Evolutionary conservation across 305 asterid species (phyloP), one percentile per base, ranked within the genome.

Genomic region (Fraxinus floribunda): DNA sequence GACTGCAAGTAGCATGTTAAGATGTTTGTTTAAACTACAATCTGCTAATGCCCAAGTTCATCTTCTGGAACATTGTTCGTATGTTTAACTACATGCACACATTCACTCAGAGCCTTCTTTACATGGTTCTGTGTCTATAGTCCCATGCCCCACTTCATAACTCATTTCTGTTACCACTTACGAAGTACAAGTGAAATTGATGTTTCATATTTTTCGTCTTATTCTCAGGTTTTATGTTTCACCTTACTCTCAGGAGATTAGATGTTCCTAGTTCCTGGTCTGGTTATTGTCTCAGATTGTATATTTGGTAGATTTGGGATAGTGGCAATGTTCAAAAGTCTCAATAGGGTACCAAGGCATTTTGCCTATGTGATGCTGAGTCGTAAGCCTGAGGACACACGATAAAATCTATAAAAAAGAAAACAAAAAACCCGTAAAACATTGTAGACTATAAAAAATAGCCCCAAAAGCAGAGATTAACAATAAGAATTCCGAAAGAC

Each of bases 91-190:
- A 49, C 22, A 15, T 1, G 7, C 60, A 49, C 75, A 29, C 38
- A 22, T 30, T 8, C 32, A 24, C 0, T 7, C 32, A 26, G 73
- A 24, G 20, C 66, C 35, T 64, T 64, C 73, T 26, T 55, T 64
- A 11, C 73, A 9, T 10, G 35, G 35, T 5, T 64, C 73, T 64
- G 32, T 64, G 73, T 78, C 3, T 81, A 32, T 80, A 77, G 44
- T 44, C 79, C 79, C 57, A 78, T 44, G 70, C 78, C 66, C 24
- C 22, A 76, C 38, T 71, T 71, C 76, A 71, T 32, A 13, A 13
- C 3, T 66, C 38, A 26, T 66, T 66, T 66, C 38, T 24, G 74
- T 10, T 29, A 5, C 10, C 3, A 20, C 39, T 26, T 71, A 5
- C 57, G 64, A 9, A 64, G 70, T 64, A 46, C 30, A 77, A 46